A percentile compares a stretch with the other conserved stretches of the same genome.
Evolutionary conservation across 176 grass and related monocot genomes (phyloP).

Genomic region (Zizania latifolia): DNA sequence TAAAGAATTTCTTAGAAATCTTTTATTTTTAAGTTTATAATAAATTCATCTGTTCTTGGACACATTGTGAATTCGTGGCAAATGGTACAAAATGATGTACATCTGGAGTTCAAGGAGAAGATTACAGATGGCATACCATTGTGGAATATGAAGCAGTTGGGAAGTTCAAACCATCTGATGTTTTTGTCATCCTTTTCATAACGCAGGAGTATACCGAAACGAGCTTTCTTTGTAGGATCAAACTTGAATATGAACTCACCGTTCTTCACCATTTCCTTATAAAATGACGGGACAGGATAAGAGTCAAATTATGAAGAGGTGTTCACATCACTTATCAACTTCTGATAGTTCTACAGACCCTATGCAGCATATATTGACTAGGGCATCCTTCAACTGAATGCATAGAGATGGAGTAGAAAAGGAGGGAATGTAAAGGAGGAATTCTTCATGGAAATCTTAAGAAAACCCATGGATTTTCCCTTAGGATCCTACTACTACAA

Average conservation of each 20-base stretch:
- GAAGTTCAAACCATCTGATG: conserved; percentile 99
- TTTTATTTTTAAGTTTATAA: background rate
- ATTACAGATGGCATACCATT: conserved; percentile 49
- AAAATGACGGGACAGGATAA: conserved; percentile 14
- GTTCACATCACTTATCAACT: background rate
- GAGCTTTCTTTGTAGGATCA: conserved; percentile 84
- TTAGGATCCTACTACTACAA: background rate
- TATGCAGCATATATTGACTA: background rate
- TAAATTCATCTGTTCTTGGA: background rate
- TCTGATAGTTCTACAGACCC: no score
- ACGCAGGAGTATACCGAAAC: conserved; percentile 78
- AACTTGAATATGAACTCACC: conserved; percentile 86
- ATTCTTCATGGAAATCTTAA: background rate
- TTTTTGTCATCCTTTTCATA: conserved; percentile 74
- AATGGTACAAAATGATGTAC: background rate
- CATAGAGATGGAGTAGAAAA: background rate
- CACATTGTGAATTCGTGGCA: background rate
- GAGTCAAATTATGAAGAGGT: background rate
- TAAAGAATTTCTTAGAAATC: background rate
- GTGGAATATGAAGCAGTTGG: conserved; percentile 96
- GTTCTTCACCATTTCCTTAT: conserved; percentile 89
- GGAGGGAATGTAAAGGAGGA: background rate
- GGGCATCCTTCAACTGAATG: background rate
- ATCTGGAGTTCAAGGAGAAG: background rate
- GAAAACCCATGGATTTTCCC: background rate